Conservation (phyloP, 257 asterid species). For the Solanum megistacrolobum region DNA sequence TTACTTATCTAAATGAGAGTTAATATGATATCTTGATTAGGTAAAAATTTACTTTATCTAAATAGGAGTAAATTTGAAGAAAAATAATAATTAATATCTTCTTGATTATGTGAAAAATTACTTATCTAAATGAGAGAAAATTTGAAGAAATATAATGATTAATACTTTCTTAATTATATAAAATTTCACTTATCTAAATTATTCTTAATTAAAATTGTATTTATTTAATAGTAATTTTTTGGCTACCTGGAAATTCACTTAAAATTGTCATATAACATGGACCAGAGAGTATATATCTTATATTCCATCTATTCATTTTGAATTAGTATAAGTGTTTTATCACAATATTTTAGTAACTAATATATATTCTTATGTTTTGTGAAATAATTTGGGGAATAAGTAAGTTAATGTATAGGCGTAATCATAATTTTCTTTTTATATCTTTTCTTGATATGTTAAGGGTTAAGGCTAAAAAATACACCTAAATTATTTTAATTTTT, state of each 20-base stretch:
- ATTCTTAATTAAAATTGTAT: no score
- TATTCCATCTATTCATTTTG: no score
- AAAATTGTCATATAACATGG: neutral
- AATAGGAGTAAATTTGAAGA: neutral
- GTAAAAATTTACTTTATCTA: neutral
- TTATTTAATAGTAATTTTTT: no score
- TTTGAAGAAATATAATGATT: neutral
- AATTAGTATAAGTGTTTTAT: no score
- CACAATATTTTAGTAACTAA: neutral
- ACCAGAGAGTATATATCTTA: neutral
- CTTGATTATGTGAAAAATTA: neutral
- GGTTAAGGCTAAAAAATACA: no score
- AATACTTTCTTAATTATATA: neutral
- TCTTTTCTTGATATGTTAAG: no score
- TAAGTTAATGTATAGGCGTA: no score
- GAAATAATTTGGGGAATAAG: neutral
- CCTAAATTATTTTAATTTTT: no score
- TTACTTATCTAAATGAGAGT: no score
- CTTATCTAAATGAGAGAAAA: neutral
- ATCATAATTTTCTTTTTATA: no score
- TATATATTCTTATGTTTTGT: neutral
- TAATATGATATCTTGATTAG: neutral
- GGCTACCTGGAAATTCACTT: neutral
- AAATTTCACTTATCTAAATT: no score
- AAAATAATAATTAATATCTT: neutral